Base-by-base conservation (phyloP, 441 rosid species). In the Pelargonium citronellum region DNA sequence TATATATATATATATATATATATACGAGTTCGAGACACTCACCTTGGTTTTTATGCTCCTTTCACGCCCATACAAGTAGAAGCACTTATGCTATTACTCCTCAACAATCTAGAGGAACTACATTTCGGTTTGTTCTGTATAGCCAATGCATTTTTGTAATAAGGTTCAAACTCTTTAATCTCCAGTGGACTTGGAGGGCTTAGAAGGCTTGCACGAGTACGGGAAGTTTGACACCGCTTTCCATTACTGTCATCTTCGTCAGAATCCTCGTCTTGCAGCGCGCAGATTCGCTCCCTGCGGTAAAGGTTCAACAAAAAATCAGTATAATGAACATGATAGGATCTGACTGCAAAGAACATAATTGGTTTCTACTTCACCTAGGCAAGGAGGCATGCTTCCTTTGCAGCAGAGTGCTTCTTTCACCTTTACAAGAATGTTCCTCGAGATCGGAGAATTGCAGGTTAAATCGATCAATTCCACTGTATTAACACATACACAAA, bases 391-490 rank as follows among this genome's bases (percentile, higher is more conserved):
- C 97, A 79, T 95, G 97, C 66, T 89, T 97, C 73, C 98, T 84
- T 43, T 82, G 97, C 55, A 95, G 87, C 60, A 95, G 94, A 64
- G 84, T 79, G 77, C 84, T 80, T 80, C 72, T 81, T 85, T 84
- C 96, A 39, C 92, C 95, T 83, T 89, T 84, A 71, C 92, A 91
- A 74, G 77, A 82, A 78, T 83, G 87, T 78, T 95, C 99, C 86
- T 95, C 99, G 74, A 95, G 90, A 78, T 95, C 95, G 1, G 99
- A 97, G 82, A 95, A 95, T 69, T 95, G 99, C 67, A 90, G 82
- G 85, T 92, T 95, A 77, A 95, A 95, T 30, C 97, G 95, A 75
- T 95, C 99, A 68, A 95, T 98, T 49, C 98, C 98, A 80, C 99
- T 95, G 74, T 22, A 74, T 46, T 78, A 49, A 51, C 67, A 60